These are phyloP conservation scores for Ceratocystis papillata DNA, from an alignment of 2,329 filamentous ascomycete species.

Conservation along the genomic window DNA sequence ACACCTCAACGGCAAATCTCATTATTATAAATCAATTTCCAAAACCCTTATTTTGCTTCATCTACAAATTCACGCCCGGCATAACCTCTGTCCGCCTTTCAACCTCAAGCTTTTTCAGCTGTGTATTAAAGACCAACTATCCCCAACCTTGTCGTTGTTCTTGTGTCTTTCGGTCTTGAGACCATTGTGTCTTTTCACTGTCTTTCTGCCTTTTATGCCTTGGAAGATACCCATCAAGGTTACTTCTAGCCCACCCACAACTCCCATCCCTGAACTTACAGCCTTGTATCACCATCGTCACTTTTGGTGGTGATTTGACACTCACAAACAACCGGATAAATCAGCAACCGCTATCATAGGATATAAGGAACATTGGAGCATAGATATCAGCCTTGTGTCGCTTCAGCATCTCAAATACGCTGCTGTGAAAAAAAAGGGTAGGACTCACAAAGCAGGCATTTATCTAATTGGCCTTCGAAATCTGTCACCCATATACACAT, in stretches of 20 bases:
- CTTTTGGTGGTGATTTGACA: background rate
- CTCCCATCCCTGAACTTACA: background rate
- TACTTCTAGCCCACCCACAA: background rate
- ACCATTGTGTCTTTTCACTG: background rate
- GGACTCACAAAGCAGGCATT: background rate
- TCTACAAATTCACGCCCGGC: no score
- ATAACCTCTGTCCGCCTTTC: no score
- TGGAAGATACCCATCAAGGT: background rate
- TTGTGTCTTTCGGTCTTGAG: no score
- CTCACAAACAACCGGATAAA: background rate
- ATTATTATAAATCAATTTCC: no score
- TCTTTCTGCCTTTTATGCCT: background rate
- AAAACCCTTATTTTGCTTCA: no score
- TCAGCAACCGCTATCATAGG: background rate
- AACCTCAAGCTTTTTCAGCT: no score
- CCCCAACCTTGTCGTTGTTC: no score
- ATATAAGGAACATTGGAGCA: background rate
- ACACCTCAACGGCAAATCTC: no score
- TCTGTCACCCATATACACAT: background rate
- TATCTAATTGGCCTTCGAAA: background rate
- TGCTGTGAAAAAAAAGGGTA: background rate
- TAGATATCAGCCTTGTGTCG: background rate
- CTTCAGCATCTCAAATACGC: background rate
- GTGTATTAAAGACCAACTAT: no score
- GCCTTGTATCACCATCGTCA: background rate